Base-by-base conservation (phyloP, 129 eudicot genomes). In the Dittrichia graveolens region DNA sequence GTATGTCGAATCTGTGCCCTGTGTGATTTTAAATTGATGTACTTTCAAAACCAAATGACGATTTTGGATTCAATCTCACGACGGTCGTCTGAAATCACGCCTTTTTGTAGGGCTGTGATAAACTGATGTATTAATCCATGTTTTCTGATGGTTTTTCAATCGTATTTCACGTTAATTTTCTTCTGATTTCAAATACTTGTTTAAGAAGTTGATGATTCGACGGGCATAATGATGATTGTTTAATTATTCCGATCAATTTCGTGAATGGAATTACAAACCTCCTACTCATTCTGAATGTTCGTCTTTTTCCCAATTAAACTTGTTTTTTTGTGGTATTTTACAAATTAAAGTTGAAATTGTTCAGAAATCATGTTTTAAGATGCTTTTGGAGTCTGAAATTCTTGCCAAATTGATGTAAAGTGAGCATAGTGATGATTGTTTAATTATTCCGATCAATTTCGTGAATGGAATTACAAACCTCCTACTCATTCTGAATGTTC, bases 71-170 rank as follows among this genome's bases (percentile, higher is more conserved):
- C n/a, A 37, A 68, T 74, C 79, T 75, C 65, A 75, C 79, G 65
- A 75, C 72, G 65, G 56, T 75, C 79, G 79, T 64, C 79, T 75
- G 79, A 75, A 57, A 6, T 75, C 65, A 53, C 73, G 79, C 62
- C 8, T 75, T 65, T 75, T 75, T 44, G 73, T 65, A 66, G 44
- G 52, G 63, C 79, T 45, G 79, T 75, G 79, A 42, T 54, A 41
- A 65, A 52, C 12, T 75, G 79, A 75, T 75, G 79, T 13, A 75
- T 65, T 43, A 9, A 75, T 75, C 72, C 71, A 44, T 43, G 19
- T 54, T 65, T 43, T 12, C 79, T 55, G 79, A 75, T 65, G 79
- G 79, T 75, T 59, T 7, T 43, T 44, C n/a, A n/a, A n/a, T n/a
- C n/a, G n/a, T n/a, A n/a, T n/a, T n/a, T n/a, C n/a, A n/a, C n/a